Evolutionary conservation across 352 stramenopile genomes (phyloP).

Genomic region (Phytopythium helicoides): DNA sequence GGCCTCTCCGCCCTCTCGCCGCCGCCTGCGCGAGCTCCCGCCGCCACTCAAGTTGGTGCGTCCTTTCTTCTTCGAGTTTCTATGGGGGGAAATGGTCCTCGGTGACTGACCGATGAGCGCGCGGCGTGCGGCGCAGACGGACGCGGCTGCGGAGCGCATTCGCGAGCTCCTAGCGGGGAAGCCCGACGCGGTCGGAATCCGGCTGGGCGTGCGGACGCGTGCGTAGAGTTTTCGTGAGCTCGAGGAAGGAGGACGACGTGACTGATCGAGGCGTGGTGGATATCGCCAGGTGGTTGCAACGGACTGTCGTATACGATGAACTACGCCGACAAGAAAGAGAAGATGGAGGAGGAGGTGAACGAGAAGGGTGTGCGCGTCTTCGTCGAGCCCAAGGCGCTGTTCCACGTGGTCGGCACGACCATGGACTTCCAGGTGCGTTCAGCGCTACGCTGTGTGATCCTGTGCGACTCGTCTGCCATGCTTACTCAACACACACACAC

Average conservation of each 20-base stretch:
- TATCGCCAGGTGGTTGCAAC: constrained; percentile 93
- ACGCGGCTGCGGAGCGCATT: constrained; percentile 86
- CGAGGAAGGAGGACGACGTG: no score
- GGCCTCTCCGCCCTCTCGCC: constrained; percentile 33
- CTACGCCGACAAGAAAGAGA: constrained; percentile 95
- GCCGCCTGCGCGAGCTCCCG: constrained; percentile 65
- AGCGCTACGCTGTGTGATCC: no score
- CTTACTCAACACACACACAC: no score
- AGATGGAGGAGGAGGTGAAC: constrained; percentile 93
- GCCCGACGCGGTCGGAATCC: constrained; percentile 92
- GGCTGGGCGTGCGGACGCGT: constrained; percentile 94
- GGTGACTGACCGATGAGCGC: not conserved
- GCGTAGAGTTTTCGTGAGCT: constrained; percentile 25
- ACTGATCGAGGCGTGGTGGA: no score
- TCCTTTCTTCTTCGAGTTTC: not conserved
- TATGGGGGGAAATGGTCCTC: no score
- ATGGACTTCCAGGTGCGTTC: constrained; percentile 97
- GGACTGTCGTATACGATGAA: constrained; percentile 99
- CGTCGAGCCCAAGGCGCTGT: constrained; percentile 98
- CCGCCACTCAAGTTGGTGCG: constrained; percentile 73
- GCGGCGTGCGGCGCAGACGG: constrained; percentile 50
- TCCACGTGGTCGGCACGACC: constrained; percentile 97
- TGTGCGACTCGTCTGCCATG: no score
- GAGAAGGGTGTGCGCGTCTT: constrained; percentile 96
- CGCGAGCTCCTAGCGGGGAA: constrained; percentile 83